These are phyloP conservation scores for Calonectria pauciramosa DNA, from an alignment of 2,329 filamentous ascomycete genomes.

Conservation along the genomic window DNA sequence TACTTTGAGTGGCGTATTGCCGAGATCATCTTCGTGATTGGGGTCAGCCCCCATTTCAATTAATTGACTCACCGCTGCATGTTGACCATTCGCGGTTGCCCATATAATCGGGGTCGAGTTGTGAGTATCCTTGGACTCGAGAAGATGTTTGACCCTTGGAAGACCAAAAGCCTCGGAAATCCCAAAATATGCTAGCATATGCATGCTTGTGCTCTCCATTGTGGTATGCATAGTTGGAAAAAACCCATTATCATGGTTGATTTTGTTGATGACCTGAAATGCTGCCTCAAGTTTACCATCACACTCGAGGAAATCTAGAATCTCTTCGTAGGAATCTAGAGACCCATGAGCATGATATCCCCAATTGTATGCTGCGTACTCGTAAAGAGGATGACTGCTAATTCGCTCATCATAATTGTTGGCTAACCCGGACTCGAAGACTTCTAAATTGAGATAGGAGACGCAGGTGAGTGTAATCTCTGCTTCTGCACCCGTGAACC, in stretches of 20 bases:
- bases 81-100: slow-evolving; percentile 10
- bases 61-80: background rate
- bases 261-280: background rate
- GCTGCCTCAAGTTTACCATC: background rate
- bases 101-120: background rate
- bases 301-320: background rate
- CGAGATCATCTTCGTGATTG: background rate
- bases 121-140: background rate
- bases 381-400: background rate
- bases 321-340: background rate
- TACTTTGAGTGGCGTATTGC: background rate
- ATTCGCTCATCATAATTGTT: background rate
- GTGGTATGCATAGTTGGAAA: background rate
- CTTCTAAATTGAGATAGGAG: slow-evolving; percentile 6
- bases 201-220: background rate
- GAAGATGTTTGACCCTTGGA: background rate
- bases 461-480: slow-evolving; percentile 2
- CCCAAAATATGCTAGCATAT: slow-evolving; percentile 6
- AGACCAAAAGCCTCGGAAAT: background rate
- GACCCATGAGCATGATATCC: background rate
- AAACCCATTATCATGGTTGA: background rate
- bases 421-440: background rate
- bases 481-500: background rate
- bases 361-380: slow-evolving; percentile 10
- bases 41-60: background rate